Evolutionary conservation across 2,329 filamentous ascomycete species (phyloP).

Genomic region (Zasmidium angulare): DNA sequence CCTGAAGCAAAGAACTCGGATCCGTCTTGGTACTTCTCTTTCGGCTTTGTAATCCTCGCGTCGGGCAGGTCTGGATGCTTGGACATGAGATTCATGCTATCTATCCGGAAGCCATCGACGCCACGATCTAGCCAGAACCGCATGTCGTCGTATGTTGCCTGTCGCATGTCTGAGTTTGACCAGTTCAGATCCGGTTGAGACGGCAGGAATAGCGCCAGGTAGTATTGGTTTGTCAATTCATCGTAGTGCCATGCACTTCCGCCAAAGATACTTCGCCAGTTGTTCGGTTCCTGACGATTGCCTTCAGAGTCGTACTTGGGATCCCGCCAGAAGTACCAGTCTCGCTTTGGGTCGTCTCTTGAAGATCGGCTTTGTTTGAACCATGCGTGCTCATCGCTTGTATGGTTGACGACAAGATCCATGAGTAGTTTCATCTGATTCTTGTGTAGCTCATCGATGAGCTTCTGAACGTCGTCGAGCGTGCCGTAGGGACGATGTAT

Average conservation of each 20-base stretch:
- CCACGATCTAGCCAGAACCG: slow-evolving; percentile 47
- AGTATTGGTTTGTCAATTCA: slow-evolving; percentile 47
- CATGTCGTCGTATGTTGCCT: slow-evolving; percentile 46
- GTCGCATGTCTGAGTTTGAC: slow-evolving; percentile 44
- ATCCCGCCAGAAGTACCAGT: slow-evolving; percentile 66
- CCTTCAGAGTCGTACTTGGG: slow-evolving; percentile 56
- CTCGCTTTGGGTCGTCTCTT: slow-evolving; percentile 54
- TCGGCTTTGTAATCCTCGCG: slow-evolving; percentile 39
- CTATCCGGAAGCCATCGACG: slow-evolving; percentile 47
- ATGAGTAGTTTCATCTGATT: slow-evolving; percentile 49
- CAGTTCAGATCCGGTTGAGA: slow-evolving; percentile 51
- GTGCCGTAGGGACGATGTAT: slow-evolving; percentile 49
- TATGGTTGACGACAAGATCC: slow-evolving; percentile 38
- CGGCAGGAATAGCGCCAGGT: slow-evolving; percentile 46
- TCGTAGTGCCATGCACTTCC: slow-evolving; percentile 47
- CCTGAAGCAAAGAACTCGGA: slow-evolving; percentile 26
- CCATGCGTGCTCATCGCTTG: slow-evolving; percentile 53
- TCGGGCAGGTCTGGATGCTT: slow-evolving; percentile 45
- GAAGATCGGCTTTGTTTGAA: slow-evolving; percentile 54
- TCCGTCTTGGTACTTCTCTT: slow-evolving; percentile 14
- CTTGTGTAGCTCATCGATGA: slow-evolving; percentile 44
- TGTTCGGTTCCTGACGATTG: slow-evolving; percentile 59
- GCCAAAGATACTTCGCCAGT: slow-evolving; percentile 42
- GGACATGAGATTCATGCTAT: slow-evolving; percentile 50
- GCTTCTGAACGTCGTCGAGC: slow-evolving; percentile 44